A percentile compares a stretch with the other conserved stretches of the same genome.
Conservation (phyloP, 2,329 filamentous ascomycete species). For the Fusarium xylarioides region DNA sequence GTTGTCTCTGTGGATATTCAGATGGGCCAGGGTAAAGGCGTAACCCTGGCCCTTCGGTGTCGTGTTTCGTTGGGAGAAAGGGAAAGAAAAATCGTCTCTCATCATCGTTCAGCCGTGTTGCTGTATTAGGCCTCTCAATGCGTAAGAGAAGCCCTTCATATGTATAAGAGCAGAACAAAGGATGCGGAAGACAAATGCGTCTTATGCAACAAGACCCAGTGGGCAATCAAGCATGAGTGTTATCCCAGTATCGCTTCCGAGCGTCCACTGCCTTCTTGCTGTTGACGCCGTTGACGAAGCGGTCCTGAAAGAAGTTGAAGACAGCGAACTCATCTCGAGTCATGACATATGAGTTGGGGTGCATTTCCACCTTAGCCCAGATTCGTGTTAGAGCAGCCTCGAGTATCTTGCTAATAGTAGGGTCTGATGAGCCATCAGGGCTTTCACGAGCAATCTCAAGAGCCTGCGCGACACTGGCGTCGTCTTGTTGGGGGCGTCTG, state of each 20-base stretch:
- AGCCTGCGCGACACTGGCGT: conserved; percentile 68
- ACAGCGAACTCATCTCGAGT: conserved; percentile 81
- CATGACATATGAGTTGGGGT: conserved; percentile 77
- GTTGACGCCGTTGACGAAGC: conserved; percentile 66
- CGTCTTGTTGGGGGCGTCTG: conserved; percentile 42
- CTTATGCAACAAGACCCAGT: conserved; percentile 10
- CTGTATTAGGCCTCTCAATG: not conserved
- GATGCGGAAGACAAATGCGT: not conserved
- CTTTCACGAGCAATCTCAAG: conserved; percentile 80
- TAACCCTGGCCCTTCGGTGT: not conserved
- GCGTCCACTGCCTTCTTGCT: conserved; percentile 58
- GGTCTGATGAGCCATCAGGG: conserved; percentile 71
- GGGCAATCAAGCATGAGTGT: conserved; percentile 48
- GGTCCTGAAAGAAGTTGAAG: conserved; percentile 83
- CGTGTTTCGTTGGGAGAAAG: not conserved
- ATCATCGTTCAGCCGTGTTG: not conserved
- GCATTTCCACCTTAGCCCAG: conserved; percentile 72
- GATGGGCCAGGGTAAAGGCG: not conserved
- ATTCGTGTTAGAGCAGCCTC: conserved; percentile 70
- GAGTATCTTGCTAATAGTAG: conserved; percentile 70
- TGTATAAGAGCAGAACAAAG: not conserved
- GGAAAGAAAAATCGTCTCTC: not conserved
- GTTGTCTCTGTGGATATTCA: not conserved
- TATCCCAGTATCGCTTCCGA: conserved; percentile 63
- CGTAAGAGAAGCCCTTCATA: not conserved